Evolutionary conservation across 345 rosid species (phyloP).

Genomic region (Kandelia obovata): DNA sequence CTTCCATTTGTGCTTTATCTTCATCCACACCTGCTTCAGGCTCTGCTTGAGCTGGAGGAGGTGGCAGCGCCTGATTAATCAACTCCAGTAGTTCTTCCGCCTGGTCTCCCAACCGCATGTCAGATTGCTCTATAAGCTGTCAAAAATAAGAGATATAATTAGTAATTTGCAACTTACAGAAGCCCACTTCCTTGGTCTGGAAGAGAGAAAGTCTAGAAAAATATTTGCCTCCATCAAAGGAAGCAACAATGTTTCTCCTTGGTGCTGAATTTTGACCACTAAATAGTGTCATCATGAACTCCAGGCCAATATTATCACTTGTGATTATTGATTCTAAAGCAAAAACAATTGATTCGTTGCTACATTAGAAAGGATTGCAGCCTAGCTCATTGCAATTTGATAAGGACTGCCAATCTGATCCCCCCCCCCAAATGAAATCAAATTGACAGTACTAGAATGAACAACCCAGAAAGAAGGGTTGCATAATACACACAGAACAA

Average conservation of each 20-base stretch:
- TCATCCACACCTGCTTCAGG: constrained; percentile 13
- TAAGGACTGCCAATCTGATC: too few species aligned
- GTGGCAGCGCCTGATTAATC: constrained; percentile 28
- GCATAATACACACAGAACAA: too few species aligned
- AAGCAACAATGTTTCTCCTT: background rate
- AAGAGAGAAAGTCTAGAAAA: background rate
- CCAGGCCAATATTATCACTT: background rate
- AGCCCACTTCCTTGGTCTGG: background rate
- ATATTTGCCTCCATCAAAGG: background rate
- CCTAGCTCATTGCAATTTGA: too few species aligned
- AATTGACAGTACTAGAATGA: too few species aligned
- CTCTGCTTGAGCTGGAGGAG: constrained; percentile 16
- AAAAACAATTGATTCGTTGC: too few species aligned
- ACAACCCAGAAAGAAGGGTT: too few species aligned
- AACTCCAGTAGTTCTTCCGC: constrained; percentile 31
- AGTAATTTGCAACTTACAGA: background rate
- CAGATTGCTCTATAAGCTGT: constrained; percentile 39
- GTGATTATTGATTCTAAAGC: too few species aligned
- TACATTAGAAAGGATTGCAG: too few species aligned
- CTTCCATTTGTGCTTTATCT: background rate
- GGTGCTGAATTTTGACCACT: background rate
- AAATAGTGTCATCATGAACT: background rate
- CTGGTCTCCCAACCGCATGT: constrained; percentile 27
- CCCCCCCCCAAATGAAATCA: too few species aligned
- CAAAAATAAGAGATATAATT: background rate